Conservation (phyloP, 148 eudicot species). For the Rhododendron henanense region DNA sequence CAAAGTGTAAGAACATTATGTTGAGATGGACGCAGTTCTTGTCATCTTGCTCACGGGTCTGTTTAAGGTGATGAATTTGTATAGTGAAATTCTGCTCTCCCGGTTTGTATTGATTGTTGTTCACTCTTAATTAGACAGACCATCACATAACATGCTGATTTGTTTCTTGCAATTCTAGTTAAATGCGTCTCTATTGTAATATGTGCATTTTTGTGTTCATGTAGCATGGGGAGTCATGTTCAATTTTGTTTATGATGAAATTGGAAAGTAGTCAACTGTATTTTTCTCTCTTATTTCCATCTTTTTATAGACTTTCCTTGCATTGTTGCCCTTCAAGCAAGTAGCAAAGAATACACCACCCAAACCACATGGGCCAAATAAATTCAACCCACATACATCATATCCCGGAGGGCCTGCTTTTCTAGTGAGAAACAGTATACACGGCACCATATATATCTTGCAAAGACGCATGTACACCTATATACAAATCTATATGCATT, state of each 20-base stretch:
- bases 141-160: not conserved
- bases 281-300: not conserved
- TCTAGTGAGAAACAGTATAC: not conserved
- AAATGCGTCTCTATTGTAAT: not conserved
- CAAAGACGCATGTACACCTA: not conserved
- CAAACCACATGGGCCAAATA: not conserved
- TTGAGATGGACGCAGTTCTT: not conserved
- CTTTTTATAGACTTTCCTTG: not conserved
- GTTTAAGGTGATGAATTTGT: not conserved
- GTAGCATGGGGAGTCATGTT: not conserved
- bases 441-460: not conserved
- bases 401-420: not conserved
- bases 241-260: not conserved
- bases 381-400: not conserved
- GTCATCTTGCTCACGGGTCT: not conserved
- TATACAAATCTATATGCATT: not conserved
- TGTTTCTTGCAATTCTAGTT: not conserved
- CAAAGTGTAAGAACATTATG: not conserved
- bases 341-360: not conserved
- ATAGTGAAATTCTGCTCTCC: not conserved
- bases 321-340: not conserved
- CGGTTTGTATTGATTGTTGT: not conserved
- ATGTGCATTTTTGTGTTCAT: not conserved
- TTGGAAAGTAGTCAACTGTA: not conserved
- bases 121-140: not conserved